A percentile compares a stretch with the other conserved stretches of the same genome.
These are phyloP conservation scores for Agarophyton chilense DNA, from an alignment of 23 red algal genomes.

Conservation along the genomic window DNA sequence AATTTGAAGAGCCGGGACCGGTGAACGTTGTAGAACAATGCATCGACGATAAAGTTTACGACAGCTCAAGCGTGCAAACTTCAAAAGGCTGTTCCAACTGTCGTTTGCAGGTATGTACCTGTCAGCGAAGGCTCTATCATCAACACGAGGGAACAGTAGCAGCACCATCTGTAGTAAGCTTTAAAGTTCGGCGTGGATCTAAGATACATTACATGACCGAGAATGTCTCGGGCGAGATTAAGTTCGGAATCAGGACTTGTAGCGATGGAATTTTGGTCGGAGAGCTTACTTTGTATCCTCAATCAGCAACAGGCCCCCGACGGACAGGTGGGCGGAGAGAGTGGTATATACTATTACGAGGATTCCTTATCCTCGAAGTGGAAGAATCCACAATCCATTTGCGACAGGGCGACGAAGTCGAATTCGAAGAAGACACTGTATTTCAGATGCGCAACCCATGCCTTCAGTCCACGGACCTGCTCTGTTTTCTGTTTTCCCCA, in stretches of 20 bases:
- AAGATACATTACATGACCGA: background rate
- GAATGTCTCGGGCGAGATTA: background rate
- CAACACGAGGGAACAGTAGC: background rate
- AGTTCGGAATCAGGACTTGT: constrained; percentile 18
- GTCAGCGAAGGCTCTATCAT: background rate
- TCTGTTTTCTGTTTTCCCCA: background rate
- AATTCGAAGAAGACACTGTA: constrained; percentile 5
- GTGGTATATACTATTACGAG: background rate
- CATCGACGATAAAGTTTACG: background rate
- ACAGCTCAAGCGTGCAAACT: background rate
- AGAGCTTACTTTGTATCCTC: background rate
- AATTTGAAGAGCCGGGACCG: background rate
- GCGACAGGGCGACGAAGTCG: constrained; percentile 11
- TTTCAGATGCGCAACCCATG: background rate
- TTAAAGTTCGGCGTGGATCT: background rate
- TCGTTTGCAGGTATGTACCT: background rate
- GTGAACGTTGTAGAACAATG: background rate
- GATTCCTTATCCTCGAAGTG: constrained; percentile 22
- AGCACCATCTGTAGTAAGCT: background rate
- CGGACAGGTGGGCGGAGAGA: background rate
- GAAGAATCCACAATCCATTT: constrained; percentile 3
- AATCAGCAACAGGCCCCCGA: constrained; percentile 1
- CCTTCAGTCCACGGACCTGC: background rate
- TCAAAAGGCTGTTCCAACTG: background rate
- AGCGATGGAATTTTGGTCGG: constrained; percentile 1